These are phyloP conservation scores for Tetracladium setigerum DNA, from an alignment of 495 filamentous ascomycete genomes.

Conservation along the genomic window DNA sequence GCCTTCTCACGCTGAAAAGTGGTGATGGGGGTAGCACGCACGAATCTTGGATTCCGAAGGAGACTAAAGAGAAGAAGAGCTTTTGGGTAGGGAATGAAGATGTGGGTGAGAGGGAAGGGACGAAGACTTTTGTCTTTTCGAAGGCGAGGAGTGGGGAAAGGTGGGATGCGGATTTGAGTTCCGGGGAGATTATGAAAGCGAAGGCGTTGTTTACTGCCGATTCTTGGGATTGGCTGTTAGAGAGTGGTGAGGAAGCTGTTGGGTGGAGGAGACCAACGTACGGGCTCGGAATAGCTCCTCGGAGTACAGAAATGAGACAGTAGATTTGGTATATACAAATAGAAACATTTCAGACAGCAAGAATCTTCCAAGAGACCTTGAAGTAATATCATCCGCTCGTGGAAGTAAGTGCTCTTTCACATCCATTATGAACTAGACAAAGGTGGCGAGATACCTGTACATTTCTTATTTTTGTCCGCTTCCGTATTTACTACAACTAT, in stretches of 20 bases:
- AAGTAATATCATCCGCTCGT: too few relatives aligned
- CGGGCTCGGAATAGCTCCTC: too few relatives aligned
- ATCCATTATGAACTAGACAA: too few relatives aligned
- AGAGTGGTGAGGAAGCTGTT: conserved; percentile 12
- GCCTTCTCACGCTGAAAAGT: conserved; percentile 35
- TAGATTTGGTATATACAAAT: too few relatives aligned
- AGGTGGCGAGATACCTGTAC: too few relatives aligned
- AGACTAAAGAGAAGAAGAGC: background rate
- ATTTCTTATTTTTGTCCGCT: too few relatives aligned
- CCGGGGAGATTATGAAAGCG: conserved; percentile 28
- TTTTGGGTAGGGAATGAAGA: conserved; percentile 14
- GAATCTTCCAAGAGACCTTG: too few relatives aligned
- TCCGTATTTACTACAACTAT: too few relatives aligned
- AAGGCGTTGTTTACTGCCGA: conserved; percentile 49
- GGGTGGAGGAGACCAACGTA: background rate
- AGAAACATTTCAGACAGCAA: too few relatives aligned
- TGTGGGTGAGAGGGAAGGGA: conserved; percentile 11
- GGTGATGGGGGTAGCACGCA: conserved; percentile 17
- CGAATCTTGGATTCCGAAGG: conserved; percentile 13
- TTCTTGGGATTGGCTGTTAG: conserved; percentile 52
- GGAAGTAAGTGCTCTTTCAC: too few relatives aligned
- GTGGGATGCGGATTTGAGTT: background rate
- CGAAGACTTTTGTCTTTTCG: conserved; percentile 31
- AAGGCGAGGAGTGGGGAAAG: conserved; percentile 22
- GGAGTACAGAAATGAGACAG: too few relatives aligned